Evolutionary conservation across 345 rosid species (phyloP).

Genomic region (Moricandia arvensis): DNA sequence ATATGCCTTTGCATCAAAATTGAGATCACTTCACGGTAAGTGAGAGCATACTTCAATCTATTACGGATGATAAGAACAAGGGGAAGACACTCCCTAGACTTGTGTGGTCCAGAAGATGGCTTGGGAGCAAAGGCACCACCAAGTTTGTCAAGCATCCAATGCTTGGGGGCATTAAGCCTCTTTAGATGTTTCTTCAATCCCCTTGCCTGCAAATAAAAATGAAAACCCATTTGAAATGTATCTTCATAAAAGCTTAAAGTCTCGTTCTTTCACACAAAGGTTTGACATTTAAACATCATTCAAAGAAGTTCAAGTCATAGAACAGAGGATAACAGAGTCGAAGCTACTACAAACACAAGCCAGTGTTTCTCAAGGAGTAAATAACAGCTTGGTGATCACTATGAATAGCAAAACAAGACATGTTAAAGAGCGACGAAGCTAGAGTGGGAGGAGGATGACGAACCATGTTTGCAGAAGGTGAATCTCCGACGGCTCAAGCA

Average conservation of each 20-base stretch:
- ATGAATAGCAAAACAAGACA: background rate
- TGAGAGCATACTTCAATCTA: constrained; percentile 59
- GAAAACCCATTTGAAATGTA: background rate
- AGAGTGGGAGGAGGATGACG: background rate
- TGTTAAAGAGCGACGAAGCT: background rate
- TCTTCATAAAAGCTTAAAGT: background rate
- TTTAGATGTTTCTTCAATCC: constrained; percentile 86
- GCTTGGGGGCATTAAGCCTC: constrained; percentile 89
- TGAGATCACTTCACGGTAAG: constrained; percentile 63
- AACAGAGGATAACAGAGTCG: background rate
- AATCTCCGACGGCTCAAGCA: constrained; percentile 16
- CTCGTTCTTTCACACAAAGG: background rate
- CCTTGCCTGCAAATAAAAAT: constrained; percentile 53
- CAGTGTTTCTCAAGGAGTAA: background rate
- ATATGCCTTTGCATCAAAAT: constrained; percentile 80
- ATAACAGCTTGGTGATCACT: background rate
- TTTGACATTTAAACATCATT: background rate
- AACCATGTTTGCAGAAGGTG: constrained; percentile 22
- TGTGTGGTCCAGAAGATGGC: constrained; percentile 84
- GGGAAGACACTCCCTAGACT: constrained; percentile 74
- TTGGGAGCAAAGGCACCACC: constrained; percentile 85
- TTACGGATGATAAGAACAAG: constrained; percentile 55
- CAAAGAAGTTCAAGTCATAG: background rate
- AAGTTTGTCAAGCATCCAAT: constrained; percentile 86
- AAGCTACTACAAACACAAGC: background rate